phyloP scores from a whole-genome alignment of 306 rosid genomes.

The Quercus mongolica region DNA sequence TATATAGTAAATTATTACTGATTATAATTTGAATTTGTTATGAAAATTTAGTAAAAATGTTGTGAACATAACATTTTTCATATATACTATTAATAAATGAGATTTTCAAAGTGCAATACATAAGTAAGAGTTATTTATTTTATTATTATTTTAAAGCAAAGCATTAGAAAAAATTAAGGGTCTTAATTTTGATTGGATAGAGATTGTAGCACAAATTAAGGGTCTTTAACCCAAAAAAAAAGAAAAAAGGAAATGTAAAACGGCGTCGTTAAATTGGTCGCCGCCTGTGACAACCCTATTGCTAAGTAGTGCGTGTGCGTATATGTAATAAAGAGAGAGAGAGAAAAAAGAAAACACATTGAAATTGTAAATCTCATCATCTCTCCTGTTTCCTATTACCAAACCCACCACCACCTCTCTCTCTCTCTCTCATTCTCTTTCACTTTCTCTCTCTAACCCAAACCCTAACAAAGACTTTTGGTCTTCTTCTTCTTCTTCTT shows the following conservation, averaged over 20 bases:
- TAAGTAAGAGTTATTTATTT: too few species aligned
- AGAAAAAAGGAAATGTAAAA: neutral
- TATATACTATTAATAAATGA: too few species aligned
- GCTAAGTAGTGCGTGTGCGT: too few species aligned
- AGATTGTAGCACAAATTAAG: too few species aligned
- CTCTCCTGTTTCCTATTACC: conserved; percentile 14
- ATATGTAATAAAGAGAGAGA: neutral
- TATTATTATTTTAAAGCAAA: too few species aligned
- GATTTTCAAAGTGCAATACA: too few species aligned
- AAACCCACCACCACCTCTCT: conserved; percentile 8
- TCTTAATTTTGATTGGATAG: too few species aligned
- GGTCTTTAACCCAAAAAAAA: neutral
- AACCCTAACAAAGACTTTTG: conserved; percentile 47
- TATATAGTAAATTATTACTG: too few species aligned
- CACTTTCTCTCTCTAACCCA: conserved; percentile 12
- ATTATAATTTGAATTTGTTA: too few species aligned
- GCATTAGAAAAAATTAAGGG: too few species aligned
- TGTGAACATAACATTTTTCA: too few species aligned
- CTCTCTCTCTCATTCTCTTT: neutral
- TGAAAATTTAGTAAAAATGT: too few species aligned
- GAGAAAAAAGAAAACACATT: neutral
- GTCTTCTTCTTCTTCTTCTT: neutral
- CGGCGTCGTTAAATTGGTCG: conserved; percentile 31
- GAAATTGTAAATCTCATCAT: conserved; percentile 30
- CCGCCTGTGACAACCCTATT: neutral